These are phyloP conservation scores for Pseudozyma tsukubaensis DNA, from an alignment of 1,284 basidiomycete species.

Conservation along the genomic window DNA sequence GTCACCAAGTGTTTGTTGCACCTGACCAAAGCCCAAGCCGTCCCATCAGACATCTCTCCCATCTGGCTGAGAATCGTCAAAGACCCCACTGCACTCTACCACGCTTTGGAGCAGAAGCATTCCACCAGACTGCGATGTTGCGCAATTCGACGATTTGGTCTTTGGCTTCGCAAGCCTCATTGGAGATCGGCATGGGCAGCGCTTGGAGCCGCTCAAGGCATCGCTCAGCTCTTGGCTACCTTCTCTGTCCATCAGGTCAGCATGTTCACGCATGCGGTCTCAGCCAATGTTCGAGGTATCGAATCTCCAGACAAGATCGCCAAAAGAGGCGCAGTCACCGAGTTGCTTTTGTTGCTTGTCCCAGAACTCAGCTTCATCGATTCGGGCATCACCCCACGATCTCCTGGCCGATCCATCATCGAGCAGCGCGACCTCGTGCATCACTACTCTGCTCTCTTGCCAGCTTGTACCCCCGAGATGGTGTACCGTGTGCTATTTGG, in stretches of 20 bases:
- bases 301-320: background rate
- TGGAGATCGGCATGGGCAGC: slow-evolving; percentile 7
- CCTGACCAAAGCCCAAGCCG: slow-evolving; percentile 1
- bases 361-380: background rate
- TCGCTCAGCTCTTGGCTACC: background rate
- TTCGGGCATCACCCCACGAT: background rate
- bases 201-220: slow-evolving; percentile 6
- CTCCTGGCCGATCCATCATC: background rate
- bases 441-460: background rate
- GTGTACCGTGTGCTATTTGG: slow-evolving; percentile 2
- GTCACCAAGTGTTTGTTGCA: background rate
- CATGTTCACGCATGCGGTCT: background rate
- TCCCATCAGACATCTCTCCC: slow-evolving; percentile 1
- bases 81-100: background rate
- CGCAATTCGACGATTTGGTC: slow-evolving; percentile 4
- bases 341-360: slow-evolving; percentile 5
- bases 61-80: slow-evolving; percentile 3
- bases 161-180: background rate
- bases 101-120: background rate
- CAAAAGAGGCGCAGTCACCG: slow-evolving; percentile 2
- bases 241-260: slow-evolving; percentile 5
- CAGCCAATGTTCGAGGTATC: slow-evolving; percentile 3
- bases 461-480: slow-evolving; percentile 3
- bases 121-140: background rate
- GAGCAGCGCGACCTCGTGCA: background rate